Evolutionary conservation across 1,284 basidiomycete species (phyloP).

Genomic region (Anthracocystis panici-leucophaei): DNA sequence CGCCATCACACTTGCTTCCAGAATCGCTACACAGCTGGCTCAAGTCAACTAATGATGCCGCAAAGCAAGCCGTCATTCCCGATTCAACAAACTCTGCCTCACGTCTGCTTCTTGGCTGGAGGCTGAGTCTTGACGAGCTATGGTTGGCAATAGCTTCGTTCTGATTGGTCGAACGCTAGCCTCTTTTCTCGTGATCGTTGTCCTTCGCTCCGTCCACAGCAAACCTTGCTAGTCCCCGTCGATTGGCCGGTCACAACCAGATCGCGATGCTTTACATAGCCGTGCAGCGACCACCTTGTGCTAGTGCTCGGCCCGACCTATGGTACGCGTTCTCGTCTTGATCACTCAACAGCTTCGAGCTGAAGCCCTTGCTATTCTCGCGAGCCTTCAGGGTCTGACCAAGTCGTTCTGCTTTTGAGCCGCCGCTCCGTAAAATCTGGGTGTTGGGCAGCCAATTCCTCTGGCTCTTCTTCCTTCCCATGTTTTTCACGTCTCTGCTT

Average conservation of each 20-base stretch:
- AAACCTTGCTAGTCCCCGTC: neutral
- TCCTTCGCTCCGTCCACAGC: conserved; percentile 1
- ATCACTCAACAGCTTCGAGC: neutral
- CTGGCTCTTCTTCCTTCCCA: neutral
- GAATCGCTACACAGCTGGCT: neutral
- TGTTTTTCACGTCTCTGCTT: conserved; percentile 3
- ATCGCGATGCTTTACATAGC: neutral
- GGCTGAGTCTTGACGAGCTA: conserved; percentile 2
- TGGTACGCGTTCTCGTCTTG: conserved; percentile 2
- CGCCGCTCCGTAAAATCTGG: conserved; percentile 38
- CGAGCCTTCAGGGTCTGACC: conserved; percentile 3
- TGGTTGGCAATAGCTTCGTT: conserved; percentile 29
- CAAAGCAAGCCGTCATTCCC: conserved; percentile 3
- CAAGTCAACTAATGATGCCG: neutral
- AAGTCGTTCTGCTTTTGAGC: neutral
- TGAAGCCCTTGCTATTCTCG: neutral
- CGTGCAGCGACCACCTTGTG: neutral
- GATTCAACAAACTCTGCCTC: neutral
- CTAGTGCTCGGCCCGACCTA: conserved; percentile 11
- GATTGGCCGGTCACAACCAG: neutral
- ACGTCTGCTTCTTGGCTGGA: neutral
- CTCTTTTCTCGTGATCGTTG: neutral
- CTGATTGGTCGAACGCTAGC: conserved; percentile 28
- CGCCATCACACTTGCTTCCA: conserved; percentile 3
- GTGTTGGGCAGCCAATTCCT: neutral